These are phyloP conservation scores for Lathyrus oleraceus DNA, from an alignment of 306 rosid species.

Conservation along the genomic window DNA sequence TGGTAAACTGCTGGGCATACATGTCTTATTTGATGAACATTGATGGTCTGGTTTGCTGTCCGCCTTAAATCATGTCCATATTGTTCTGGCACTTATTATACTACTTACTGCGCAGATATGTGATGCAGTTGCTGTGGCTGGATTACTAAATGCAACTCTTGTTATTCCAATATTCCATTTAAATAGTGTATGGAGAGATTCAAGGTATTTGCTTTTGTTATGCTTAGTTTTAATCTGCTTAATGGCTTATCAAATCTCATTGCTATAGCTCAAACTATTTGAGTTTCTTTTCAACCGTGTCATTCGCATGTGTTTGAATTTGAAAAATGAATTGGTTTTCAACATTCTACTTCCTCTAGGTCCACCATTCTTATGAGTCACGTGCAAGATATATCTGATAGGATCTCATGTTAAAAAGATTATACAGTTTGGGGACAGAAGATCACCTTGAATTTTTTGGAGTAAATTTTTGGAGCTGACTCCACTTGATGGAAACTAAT, in stretches of 20 bases:
- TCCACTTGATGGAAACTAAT: background rate
- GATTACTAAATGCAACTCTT: conserved; percentile 88
- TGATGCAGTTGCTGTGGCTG: conserved; percentile 99
- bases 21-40: conserved; percentile 14
- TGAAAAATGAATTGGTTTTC: conserved; percentile 23
- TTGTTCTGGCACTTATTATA: conserved; percentile 31
- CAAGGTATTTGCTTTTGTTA: conserved; percentile 54
- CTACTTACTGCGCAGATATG: conserved; percentile 61
- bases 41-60: conserved; percentile 20
- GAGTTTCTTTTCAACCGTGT: conserved; percentile 6
- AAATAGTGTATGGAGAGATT: conserved; percentile 96
- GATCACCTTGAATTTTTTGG: conserved; percentile 18
- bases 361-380: conserved; percentile 19
- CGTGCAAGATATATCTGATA: conserved; percentile 5
- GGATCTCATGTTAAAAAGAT: conserved; percentile 13
- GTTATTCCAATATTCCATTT: conserved; percentile 93
- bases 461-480: conserved; percentile 20
- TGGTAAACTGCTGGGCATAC: conserved; percentile 8
- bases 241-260: conserved; percentile 14
- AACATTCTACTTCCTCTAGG: conserved; percentile 21
- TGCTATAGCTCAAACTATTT: background rate
- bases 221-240: conserved; percentile 19
- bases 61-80: background rate
- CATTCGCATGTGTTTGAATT: conserved; percentile 18
- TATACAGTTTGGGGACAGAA: background rate